Conservation (phyloP, 1,139 yeast species). For the Debaryomyces subglobosus region DNA sequence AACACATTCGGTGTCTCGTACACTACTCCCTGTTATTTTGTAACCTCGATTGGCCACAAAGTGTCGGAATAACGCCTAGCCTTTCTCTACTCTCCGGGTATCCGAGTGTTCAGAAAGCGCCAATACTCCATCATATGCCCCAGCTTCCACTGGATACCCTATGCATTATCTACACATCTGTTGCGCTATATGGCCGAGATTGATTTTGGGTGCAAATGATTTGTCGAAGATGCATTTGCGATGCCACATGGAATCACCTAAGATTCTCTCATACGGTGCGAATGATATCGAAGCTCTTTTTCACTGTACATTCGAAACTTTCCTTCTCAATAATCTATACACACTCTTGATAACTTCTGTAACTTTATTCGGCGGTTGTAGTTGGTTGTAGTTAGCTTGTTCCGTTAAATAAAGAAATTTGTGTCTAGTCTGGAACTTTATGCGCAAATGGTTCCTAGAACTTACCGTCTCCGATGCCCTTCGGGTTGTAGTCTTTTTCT, state of each 20-base stretch:
- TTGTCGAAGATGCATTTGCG: neutral
- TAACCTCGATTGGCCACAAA: neutral
- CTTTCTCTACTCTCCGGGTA: neutral
- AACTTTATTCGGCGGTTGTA: neutral
- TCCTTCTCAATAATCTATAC: neutral
- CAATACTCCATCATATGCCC: neutral
- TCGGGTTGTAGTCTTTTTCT: neutral
- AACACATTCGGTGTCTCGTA: neutral
- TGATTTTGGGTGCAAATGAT: slow-evolving; percentile 1
- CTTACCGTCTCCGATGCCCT: neutral
- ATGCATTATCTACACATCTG: neutral
- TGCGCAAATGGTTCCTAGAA: neutral
- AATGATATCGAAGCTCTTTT: neutral
- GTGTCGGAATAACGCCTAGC: neutral
- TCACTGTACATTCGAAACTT: neutral
- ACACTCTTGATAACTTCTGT: neutral
- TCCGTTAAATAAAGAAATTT: neutral
- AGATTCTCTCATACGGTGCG: neutral
- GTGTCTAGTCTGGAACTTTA: neutral
- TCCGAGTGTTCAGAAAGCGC: neutral
- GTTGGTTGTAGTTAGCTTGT: neutral
- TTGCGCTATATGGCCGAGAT: neutral
- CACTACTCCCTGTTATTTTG: neutral
- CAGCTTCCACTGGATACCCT: neutral
- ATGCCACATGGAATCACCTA: neutral